Evolutionary conservation across 345 rosid genomes (phyloP).

Genomic region (Acer yangbiense): DNA sequence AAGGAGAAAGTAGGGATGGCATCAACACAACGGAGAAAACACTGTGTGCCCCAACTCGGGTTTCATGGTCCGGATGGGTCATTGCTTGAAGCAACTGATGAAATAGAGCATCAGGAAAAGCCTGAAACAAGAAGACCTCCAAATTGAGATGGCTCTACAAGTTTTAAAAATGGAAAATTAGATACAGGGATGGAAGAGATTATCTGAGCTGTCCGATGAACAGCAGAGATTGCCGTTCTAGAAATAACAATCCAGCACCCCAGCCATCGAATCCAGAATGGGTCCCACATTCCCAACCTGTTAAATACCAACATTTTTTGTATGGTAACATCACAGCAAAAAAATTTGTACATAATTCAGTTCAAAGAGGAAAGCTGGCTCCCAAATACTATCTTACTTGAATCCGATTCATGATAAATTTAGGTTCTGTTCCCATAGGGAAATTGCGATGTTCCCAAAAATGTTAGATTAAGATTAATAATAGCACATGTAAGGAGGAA

Average conservation of each 20-base stretch:
- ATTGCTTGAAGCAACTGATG: slow-evolving; percentile 85
- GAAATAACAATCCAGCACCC: slow-evolving; percentile 71
- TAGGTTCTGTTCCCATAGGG: too few species aligned
- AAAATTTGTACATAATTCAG: background rate
- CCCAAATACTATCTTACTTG: background rate
- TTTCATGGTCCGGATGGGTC: slow-evolving; percentile 78
- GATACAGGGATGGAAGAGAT: slow-evolving; percentile 61
- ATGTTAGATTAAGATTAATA: too few species aligned
- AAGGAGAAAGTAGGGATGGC: slow-evolving; percentile 56
- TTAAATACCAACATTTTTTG: slow-evolving; percentile 17
- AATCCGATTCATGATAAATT: slow-evolving; percentile 8
- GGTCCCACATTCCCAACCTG: slow-evolving; percentile 93
- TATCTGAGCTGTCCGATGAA: slow-evolving; percentile 63
- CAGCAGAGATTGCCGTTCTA: slow-evolving; percentile 69
- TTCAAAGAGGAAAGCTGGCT: background rate
- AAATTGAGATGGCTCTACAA: slow-evolving; percentile 17
- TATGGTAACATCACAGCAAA: background rate
- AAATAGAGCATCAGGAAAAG: slow-evolving; percentile 89
- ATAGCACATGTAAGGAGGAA: too few species aligned
- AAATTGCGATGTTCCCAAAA: too few species aligned
- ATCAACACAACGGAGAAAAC: slow-evolving; percentile 75
- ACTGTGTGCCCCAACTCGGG: slow-evolving; percentile 75
- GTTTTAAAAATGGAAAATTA: slow-evolving; percentile 11
- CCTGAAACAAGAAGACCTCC: slow-evolving; percentile 48
- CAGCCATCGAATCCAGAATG: slow-evolving; percentile 84